Percentiles rank a stretch among this genome's conserved stretches.
Evolutionary conservation across 1,139 yeast species (phyloP).

Genomic region (Nakaseomyces sp.): DNA sequence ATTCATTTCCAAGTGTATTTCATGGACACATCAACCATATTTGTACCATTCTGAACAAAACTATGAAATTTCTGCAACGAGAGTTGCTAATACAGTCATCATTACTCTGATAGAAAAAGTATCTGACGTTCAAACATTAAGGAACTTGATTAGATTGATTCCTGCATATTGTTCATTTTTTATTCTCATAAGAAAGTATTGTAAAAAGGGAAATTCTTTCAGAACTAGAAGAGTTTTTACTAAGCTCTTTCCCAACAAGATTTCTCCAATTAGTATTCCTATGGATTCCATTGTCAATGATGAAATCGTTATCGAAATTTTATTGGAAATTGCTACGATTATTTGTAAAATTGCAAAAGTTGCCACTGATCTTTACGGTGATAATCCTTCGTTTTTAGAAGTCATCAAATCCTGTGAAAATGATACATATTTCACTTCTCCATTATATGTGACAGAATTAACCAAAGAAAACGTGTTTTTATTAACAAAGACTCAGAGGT

Average conservation of each 20-base stretch:
- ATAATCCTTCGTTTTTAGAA: conserved; percentile 38
- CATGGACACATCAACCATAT: conserved; percentile 58
- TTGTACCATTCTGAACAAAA: conserved; percentile 46
- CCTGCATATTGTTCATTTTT: conserved; percentile 47
- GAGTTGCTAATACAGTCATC: conserved; percentile 55
- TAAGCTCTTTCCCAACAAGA: conserved; percentile 55
- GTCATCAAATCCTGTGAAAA: conserved; percentile 34
- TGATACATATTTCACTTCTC: conserved; percentile 36
- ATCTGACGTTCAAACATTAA: conserved; percentile 32
- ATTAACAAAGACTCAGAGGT: conserved; percentile 46
- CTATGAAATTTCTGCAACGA: conserved; percentile 15
- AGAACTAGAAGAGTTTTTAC: conserved; percentile 58
- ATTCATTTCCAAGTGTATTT: conserved; percentile 31
- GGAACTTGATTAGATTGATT: conserved; percentile 42
- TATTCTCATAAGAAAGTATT: conserved; percentile 44
- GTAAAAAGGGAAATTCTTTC: conserved; percentile 45
- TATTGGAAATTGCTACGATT: conserved; percentile 58
- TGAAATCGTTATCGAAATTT: conserved; percentile 60
- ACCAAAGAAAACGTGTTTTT: conserved; percentile 30
- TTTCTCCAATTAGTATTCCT: conserved; percentile 58
- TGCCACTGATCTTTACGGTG: conserved; percentile 41
- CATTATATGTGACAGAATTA: conserved; percentile 26
- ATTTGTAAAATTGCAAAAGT: conserved; percentile 50
- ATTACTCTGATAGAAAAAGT: conserved; percentile 28
- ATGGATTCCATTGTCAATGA: conserved; percentile 71